Percentiles rank a stretch among this genome's conserved stretches.
phyloP scores from a whole-genome alignment of 2,329 filamentous ascomycete species.

The Aspergillus brasiliensis region DNA sequence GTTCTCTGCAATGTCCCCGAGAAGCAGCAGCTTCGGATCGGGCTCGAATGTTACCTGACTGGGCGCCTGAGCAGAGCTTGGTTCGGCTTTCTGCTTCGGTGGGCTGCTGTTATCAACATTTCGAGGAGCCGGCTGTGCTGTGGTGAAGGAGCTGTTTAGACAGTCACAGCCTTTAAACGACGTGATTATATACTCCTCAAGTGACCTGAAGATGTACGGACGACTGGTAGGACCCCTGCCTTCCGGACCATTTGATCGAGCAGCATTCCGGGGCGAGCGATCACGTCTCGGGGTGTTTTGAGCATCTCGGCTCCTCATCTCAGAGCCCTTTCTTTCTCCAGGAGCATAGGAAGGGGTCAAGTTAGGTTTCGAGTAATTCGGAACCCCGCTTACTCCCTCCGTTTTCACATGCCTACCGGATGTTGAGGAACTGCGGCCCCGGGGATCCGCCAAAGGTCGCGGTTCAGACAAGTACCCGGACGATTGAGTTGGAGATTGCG shows the following conservation, averaged over 20 bases:
- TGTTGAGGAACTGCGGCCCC: constrained; percentile 31
- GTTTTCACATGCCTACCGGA: constrained; percentile 24
- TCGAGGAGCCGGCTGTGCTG: constrained; percentile 48
- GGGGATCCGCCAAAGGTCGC: constrained; percentile 18
- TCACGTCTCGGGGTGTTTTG: constrained; percentile 26
- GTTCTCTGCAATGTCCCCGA: constrained; percentile 79
- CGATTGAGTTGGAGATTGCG: constrained; percentile 12
- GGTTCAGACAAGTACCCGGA: constrained; percentile 23
- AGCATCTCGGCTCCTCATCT: constrained; percentile 29
- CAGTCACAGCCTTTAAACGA: constrained; percentile 70
- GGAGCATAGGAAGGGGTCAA: constrained; percentile 12
- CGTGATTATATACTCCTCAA: constrained; percentile 75
- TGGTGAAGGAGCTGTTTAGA: constrained; percentile 76
- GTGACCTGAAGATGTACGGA: constrained; percentile 66
- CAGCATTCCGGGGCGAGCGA: constrained; percentile 20
- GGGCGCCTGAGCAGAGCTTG: constrained; percentile 29
- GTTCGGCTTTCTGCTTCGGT: constrained; percentile 32
- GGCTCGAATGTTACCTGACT: constrained; percentile 59
- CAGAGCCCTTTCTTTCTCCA: constrained; percentile 23
- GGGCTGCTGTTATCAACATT: constrained; percentile 50
- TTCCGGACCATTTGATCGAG: constrained; percentile 24
- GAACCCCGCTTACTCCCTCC: constrained; percentile 18
- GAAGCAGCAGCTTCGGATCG: constrained; percentile 72
- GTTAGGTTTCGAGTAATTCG: constrained; percentile 21
- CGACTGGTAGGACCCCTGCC: constrained; percentile 41